phyloP scores from a whole-genome alignment of 345 rosid genomes.

The Gossypium longicalyx region DNA sequence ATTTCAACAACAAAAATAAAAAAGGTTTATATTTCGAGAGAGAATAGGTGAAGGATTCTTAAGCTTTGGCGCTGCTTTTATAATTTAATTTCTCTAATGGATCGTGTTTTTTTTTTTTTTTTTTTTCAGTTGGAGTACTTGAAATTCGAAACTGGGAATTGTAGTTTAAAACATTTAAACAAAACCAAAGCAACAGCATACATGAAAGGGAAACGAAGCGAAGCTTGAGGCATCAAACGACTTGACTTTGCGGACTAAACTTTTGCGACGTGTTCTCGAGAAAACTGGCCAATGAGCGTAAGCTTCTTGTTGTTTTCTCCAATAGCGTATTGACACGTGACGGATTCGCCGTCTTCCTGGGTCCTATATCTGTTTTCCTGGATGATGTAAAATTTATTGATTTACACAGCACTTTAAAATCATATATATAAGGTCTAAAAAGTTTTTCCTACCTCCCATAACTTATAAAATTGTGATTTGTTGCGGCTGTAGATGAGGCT shows the following conservation, averaged over 20 bases:
- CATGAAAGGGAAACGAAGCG: neutral
- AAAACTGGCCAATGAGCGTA: neutral
- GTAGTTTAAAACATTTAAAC: too few relatives aligned
- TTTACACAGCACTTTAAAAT: too few relatives aligned
- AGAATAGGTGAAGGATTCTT: neutral
- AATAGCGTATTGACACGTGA: neutral
- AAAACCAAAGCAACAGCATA: neutral
- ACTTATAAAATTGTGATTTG: too few relatives aligned
- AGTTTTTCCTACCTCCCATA: too few relatives aligned
- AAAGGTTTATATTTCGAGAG: neutral
- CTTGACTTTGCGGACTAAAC: neutral
- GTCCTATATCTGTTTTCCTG: too few relatives aligned
- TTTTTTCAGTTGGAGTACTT: too few relatives aligned
- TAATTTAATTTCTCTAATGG: too few relatives aligned
- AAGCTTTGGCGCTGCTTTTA: neutral
- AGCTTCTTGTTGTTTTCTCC: neutral
- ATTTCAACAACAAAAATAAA: neutral
- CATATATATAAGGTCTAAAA: too few relatives aligned
- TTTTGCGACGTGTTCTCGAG: neutral
- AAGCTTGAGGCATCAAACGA: neutral
- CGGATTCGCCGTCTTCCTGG: neutral
- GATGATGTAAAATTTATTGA: too few relatives aligned
- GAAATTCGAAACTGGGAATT: too few relatives aligned
- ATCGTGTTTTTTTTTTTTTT: too few relatives aligned
- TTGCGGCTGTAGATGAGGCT: too few relatives aligned